Evolutionary conservation across 129 eudicot species (phyloP), one percentile per base, ranked within the genome.

Genomic region (Flaveria trinervia): DNA sequence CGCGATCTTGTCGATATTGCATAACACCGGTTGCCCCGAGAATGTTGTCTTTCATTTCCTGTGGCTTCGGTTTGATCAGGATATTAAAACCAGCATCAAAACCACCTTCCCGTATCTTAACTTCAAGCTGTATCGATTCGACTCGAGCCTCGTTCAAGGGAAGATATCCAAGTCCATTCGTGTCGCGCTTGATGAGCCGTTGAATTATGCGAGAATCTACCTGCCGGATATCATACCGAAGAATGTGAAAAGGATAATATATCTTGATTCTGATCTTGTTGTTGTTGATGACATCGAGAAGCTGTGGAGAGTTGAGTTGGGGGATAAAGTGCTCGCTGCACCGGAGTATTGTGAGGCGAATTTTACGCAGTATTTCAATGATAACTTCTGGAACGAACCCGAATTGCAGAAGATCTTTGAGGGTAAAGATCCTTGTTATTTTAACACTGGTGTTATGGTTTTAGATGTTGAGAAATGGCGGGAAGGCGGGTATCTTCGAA

Each of bases 281-380:
- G 83, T 86, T 41, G 89, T 86, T 39, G 89, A 86, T 26, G 89
- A 86, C 28, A 83, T 86, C 4, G 80, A 79, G 48, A 86, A 86
- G 72, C 43, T 86, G 8, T 86, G 87, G 89, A 77, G 65, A 39
- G 89, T 86, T 30, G 87, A 86, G 7, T 68, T 86, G 73, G 77
- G 71, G 16, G 85, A 73, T 2, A 86, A 76, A 57, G 89, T 86
- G 3, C 72, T 86, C 1, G 85, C 87, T 7, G 89, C 89, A 14
- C 89, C 89, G 0, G 89, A 86, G 52, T 86, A 86, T 83, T 86
- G 89, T 43, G 81, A 83, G 7, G 89, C 87, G 2, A 80, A 86
- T 56, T 83, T 86, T 44, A 86, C 87, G 0, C 86, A 83, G 30
- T 86, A 86, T 45, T 86, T 86, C 33, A 83, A 79, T 4, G 89